These are phyloP conservation scores for Trametes polyzona DNA, from an alignment of 1,284 basidiomycete species.

Conservation along the genomic window DNA sequence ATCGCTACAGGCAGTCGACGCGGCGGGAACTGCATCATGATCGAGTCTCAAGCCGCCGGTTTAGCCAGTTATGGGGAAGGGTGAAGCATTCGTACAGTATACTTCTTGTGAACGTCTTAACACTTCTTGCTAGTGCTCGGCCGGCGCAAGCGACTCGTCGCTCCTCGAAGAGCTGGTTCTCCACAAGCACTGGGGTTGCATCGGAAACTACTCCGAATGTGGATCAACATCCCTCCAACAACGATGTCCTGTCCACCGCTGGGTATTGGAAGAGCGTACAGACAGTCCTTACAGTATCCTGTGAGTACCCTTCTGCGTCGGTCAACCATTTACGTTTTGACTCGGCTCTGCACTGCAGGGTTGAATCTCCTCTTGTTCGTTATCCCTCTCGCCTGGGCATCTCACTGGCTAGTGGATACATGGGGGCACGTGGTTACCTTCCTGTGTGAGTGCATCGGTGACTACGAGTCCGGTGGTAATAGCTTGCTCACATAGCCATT, in stretches of 20 bases:
- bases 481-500: not conserved
- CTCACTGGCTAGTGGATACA: slow-evolving; percentile 46
- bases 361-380: slow-evolving; percentile 60
- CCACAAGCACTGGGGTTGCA: no score
- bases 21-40: no score
- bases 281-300: not conserved
- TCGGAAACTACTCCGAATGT: no score
- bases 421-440: slow-evolving; percentile 38
- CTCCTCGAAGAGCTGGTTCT: no score
- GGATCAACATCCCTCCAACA: not conserved
- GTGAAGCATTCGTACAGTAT: no score
- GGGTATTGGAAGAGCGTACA: not conserved
- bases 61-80: no score
- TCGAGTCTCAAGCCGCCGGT: no score
- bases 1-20: no score
- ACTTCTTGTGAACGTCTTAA: no score
- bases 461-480: no score
- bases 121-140: no score
- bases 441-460: slow-evolving; percentile 38
- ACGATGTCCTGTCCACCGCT: not conserved
- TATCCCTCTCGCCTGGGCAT: slow-evolving; percentile 66
- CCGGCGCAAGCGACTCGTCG: no score
- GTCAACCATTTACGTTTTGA: not conserved
- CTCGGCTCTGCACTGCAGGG: slow-evolving; percentile 41
- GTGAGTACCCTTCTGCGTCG: not conserved